These are phyloP conservation scores for Pascua guehoae DNA, from an alignment of 1,284 basidiomycete genomes.

Conservation along the genomic window DNA sequence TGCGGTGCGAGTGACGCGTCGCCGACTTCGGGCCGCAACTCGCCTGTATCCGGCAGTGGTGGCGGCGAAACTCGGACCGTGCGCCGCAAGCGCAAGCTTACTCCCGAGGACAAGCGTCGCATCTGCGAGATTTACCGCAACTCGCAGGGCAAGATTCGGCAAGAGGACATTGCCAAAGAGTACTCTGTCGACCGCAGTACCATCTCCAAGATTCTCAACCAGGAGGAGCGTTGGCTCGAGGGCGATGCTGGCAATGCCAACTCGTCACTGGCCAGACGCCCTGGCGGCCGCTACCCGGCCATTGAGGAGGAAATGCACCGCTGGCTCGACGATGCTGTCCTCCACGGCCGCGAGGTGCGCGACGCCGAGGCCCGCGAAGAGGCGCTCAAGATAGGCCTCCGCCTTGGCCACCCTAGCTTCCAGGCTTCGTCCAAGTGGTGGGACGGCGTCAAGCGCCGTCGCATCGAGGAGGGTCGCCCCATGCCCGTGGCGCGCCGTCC, in stretches of 20 bases:
- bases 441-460: conserved; percentile 24
- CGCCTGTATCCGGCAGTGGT: conserved; percentile 4
- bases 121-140: conserved; percentile 24
- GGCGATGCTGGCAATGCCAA: conserved; percentile 12
- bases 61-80: conserved; percentile 1
- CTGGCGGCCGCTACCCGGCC: conserved; percentile 21
- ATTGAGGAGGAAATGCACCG: conserved; percentile 25
- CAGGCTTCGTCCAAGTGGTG: conserved; percentile 26
- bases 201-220: conserved; percentile 25
- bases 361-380: conserved; percentile 22
- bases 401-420: conserved; percentile 21
- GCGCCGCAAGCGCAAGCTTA: conserved; percentile 25
- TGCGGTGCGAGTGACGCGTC: background rate
- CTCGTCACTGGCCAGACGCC: conserved; percentile 13
- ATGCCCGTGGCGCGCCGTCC: conserved; percentile 17
- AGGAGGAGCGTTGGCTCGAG: conserved; percentile 24
- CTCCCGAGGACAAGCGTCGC: conserved; percentile 24
- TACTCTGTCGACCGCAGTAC: conserved; percentile 25
- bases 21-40: conserved; percentile 3
- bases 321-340: conserved; percentile 21
- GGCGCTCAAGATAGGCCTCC: conserved; percentile 17
- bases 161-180: conserved; percentile 25
- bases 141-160: conserved; percentile 23
- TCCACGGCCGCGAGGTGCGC: conserved; percentile 18
- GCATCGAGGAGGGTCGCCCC: conserved; percentile 20